Base-by-base conservation (phyloP, 768 basidiomycete species). In the Mrakia blollopis region DNA sequence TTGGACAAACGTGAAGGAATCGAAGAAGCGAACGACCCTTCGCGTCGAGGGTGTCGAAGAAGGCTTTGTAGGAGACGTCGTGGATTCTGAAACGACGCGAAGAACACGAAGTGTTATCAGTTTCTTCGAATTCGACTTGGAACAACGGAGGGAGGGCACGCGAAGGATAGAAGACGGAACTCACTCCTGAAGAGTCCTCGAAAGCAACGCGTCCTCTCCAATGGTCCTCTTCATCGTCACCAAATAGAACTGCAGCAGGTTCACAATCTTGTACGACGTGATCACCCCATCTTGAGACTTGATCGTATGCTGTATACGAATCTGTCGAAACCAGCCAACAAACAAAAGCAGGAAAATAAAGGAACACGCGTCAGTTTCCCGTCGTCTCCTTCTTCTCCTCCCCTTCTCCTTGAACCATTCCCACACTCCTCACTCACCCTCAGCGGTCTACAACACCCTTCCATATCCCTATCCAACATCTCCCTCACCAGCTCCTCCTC, bases 241-340 rank as follows among this genome's bases (percentile, higher is more conserved):
- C 81, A 90, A 85, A 83, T 98, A 99, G 82, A 98, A 99, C 79
- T 96, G 93, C 13, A 99, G 84, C n/a, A 98, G 86, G 80, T 96
- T 98, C 67, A 93, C 91, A 72, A 98, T 90, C 83, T 93, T 94
- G 85, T 94, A 99, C 0, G 92, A 89, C 63, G 91, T 88, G 77
- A 98, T 93, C 77, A 91, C 90, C 80, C 92, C 94, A 83, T 98
- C 96, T 82, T 99, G 96, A 0, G 91, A 92, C 61, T 91, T 89
- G 44, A 97, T 89, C 4, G 94, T 97, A 82, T 98, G 94, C 81
- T 92, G 89, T n/a, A 98, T 91, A 37, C 96, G 89, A 47, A 91
- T 86, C 92, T 95, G 79, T 7, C 47, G 2, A 41, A 41, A 9
- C 57, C 25, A 9, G n/a, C 60, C 37, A 75, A 35, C 32, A 30